Evolutionary conservation across 2,329 filamentous ascomycete species (phyloP).

Genomic region (Phialophora macrospora): DNA sequence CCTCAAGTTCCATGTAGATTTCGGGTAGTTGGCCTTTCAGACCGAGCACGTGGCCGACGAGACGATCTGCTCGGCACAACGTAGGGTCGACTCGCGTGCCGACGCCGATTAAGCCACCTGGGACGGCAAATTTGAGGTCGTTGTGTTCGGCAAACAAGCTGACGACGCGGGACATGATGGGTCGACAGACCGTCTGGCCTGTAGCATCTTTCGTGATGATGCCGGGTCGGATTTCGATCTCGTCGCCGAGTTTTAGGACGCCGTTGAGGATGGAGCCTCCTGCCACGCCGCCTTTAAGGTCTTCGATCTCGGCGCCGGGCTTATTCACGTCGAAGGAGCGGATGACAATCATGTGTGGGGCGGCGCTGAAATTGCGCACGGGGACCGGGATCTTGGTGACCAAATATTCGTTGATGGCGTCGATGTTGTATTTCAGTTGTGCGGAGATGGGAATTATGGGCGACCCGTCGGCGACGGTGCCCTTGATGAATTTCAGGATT

Average conservation of each 20-base stretch:
- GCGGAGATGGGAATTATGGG: slow-evolving; percentile 97
- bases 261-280: slow-evolving; percentile 96
- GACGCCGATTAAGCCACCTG: slow-evolving; percentile 96
- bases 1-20: slow-evolving; percentile 98
- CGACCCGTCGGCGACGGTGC: slow-evolving; percentile 91
- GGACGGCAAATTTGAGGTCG: slow-evolving; percentile 96
- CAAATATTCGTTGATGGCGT: slow-evolving; percentile 94
- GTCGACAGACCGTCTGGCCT: slow-evolving; percentile 92
- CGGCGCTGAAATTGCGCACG: slow-evolving; percentile 83
- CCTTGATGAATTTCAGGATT: slow-evolving; percentile 97
- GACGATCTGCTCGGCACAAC: slow-evolving; percentile 96
- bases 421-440: slow-evolving; percentile 99
- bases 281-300: slow-evolving; percentile 97
- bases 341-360: slow-evolving; percentile 98
- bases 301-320: slow-evolving; percentile 97
- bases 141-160: slow-evolving; percentile 97
- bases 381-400: slow-evolving; percentile 95
- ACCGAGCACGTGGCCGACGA: slow-evolving; percentile 96
- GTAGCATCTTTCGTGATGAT: slow-evolving; percentile 94
- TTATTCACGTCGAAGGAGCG: slow-evolving; percentile 99
- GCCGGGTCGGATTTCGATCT: slow-evolving; percentile 98
- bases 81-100: slow-evolving; percentile 97
- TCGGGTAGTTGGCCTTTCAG: slow-evolving; percentile 91
- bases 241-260: slow-evolving; percentile 94
- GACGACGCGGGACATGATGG: slow-evolving; percentile 94